Percentiles rank a stretch among this genome's conserved stretches.
Evolutionary conservation across 768 basidiomycete species (phyloP).

Genomic region (Rhizopogon vesiculosus): DNA sequence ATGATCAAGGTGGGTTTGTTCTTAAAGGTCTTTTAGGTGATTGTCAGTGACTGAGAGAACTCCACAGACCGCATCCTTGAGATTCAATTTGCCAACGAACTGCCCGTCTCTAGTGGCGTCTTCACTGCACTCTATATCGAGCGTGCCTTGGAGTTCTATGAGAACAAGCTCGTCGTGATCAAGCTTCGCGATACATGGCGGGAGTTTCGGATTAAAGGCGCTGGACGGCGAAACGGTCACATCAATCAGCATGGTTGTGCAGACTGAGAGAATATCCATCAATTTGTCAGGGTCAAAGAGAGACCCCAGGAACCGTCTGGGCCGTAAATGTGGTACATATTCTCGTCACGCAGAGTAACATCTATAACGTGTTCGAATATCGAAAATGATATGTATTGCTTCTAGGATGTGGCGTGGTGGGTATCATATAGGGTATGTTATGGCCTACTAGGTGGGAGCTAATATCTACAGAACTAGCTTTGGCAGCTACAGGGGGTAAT

Average conservation of each 20-base stretch:
- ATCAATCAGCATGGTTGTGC: slow-evolving; percentile 58
- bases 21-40: slow-evolving; percentile 30
- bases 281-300: background rate
- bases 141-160: slow-evolving; percentile 82
- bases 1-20: slow-evolving; percentile 76
- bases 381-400: no score
- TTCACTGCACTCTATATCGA: slow-evolving; percentile 59
- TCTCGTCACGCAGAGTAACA: no score
- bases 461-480: background rate
- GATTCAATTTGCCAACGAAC: slow-evolving; percentile 70
- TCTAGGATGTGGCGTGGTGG: background rate
- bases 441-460: background rate
- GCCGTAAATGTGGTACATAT: no score
- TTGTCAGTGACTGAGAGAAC: background rate
- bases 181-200: slow-evolving; percentile 61
- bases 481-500: slow-evolving; percentile 23
- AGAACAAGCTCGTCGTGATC: slow-evolving; percentile 79
- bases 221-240: slow-evolving; percentile 36
- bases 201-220: slow-evolving; percentile 40
- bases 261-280: background rate
- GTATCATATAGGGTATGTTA: background rate
- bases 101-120: slow-evolving; percentile 56
- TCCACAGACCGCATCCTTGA: slow-evolving; percentile 56
- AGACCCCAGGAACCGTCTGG: background rate
- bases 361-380: no score